These are phyloP conservation scores for Acarospora socialis DNA, from an alignment of 2,329 filamentous ascomycete genomes.

Conservation along the genomic window DNA sequence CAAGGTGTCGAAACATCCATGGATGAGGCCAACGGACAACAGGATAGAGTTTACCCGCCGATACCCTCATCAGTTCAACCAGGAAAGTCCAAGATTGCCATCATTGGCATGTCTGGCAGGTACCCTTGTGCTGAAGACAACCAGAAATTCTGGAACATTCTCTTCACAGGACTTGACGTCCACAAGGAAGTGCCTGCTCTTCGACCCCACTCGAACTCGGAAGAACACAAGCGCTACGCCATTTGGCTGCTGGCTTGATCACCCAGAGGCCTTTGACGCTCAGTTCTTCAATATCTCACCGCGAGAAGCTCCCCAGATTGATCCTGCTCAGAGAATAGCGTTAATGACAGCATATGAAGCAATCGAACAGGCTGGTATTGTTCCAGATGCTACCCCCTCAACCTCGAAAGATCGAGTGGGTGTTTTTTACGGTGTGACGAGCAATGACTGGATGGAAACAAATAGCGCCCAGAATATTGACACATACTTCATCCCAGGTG, in stretches of 20 bases:
- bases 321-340: slow-evolving; percentile 58
- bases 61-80: too few relatives aligned
- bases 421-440: slow-evolving; percentile 52
- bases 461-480: slow-evolving; percentile 51
- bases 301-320: slow-evolving; percentile 39
- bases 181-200: slow-evolving; percentile 7
- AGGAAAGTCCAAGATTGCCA: slow-evolving; percentile 7
- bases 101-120: slow-evolving; percentile 13
- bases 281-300: slow-evolving; percentile 14
- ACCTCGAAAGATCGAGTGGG: slow-evolving; percentile 44
- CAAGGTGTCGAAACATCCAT: too few relatives aligned
- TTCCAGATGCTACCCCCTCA: slow-evolving; percentile 49
- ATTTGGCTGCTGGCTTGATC: slow-evolving; percentile 11
- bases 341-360: slow-evolving; percentile 58
- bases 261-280: slow-evolving; percentile 11
- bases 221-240: slow-evolving; percentile 10
- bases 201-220: slow-evolving; percentile 4
- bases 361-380: slow-evolving; percentile 57
- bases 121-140: slow-evolving; percentile 9
- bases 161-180: slow-evolving; percentile 11
- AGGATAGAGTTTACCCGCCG: too few relatives aligned
- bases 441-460: slow-evolving; percentile 54
- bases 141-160: slow-evolving; percentile 12
- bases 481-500: slow-evolving; percentile 44
- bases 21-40: too few relatives aligned